These are phyloP conservation scores for Xylaria hypoxylon DNA, from an alignment of 2,329 filamentous ascomycete species.

Conservation along the genomic window DNA sequence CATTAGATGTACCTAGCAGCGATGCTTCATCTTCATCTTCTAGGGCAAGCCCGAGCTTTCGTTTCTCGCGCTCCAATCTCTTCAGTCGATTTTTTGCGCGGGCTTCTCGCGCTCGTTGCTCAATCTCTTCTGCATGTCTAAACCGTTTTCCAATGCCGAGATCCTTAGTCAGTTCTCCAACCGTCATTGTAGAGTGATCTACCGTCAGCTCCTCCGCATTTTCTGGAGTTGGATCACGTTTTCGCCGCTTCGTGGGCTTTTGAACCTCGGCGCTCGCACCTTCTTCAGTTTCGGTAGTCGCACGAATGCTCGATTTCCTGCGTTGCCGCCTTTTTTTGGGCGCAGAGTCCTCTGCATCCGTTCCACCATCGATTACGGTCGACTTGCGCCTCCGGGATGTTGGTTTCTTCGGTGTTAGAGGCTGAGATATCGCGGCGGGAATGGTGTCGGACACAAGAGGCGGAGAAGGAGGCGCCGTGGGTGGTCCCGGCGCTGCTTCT, in stretches of 20 bases:
- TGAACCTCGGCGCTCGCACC: constrained; percentile 39
- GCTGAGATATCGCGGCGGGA: constrained; percentile 25
- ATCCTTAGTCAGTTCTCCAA: constrained; percentile 78
- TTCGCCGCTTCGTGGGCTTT: constrained; percentile 48
- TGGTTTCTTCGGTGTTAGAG: constrained; percentile 42
- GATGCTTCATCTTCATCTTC: constrained; percentile 40
- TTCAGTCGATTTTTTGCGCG: constrained; percentile 52
- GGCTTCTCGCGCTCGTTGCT: constrained; percentile 69
- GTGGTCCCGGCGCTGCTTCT: constrained; percentile 28
- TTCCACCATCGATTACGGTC: constrained; percentile 31
- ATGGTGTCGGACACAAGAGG: constrained; percentile 37
- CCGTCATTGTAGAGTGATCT: constrained; percentile 74
- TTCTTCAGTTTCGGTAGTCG: constrained; percentile 39
- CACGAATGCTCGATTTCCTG: constrained; percentile 41
- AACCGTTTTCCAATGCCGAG: constrained; percentile 79
- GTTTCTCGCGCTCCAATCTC: constrained; percentile 54
- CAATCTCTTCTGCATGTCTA: constrained; percentile 77
- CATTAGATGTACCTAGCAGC: constrained; percentile 39
- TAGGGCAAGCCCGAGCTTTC: constrained; percentile 47
- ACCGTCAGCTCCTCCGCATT: constrained; percentile 72
- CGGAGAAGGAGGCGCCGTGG: constrained; percentile 43
- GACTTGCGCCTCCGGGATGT: constrained; percentile 47
- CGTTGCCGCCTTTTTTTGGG: constrained; percentile 51
- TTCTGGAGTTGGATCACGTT: constrained; percentile 68
- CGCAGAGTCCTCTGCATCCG: constrained; percentile 35